These are phyloP conservation scores for Malassezia obtusa DNA, from an alignment of 1,284 basidiomycete species.

Conservation along the genomic window DNA sequence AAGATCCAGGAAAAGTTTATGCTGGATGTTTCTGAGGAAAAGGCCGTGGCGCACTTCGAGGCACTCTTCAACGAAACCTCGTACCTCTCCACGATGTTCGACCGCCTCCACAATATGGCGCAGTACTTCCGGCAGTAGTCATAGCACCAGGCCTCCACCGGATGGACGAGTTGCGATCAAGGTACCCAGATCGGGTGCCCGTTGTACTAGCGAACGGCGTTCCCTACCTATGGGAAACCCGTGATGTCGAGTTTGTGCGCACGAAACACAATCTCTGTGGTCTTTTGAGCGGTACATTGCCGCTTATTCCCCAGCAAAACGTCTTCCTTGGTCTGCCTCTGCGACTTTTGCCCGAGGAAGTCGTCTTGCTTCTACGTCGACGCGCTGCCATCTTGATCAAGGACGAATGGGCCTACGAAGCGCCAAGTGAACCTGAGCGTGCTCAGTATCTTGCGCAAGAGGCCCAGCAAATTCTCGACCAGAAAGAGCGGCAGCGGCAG, in stretches of 20 bases:
- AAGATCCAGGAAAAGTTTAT: constrained; percentile 92
- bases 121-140: constrained; percentile 39
- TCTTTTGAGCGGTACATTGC: constrained; percentile 70
- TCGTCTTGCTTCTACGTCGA: constrained; percentile 70
- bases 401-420: constrained; percentile 58
- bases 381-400: constrained; percentile 70
- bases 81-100: constrained; percentile 78
- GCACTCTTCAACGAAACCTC: constrained; percentile 84
- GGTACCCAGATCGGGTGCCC: constrained; percentile 13
- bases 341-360: constrained; percentile 81
- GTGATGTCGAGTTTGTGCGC: constrained; percentile 12
- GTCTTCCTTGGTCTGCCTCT: constrained; percentile 85
- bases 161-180: constrained; percentile 10
- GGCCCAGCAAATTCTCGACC: constrained; percentile 1
- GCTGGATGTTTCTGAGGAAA: constrained; percentile 61
- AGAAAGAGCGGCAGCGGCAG: constrained; percentile 1
- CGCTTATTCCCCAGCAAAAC: constrained; percentile 91
- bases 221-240: constrained; percentile 8
- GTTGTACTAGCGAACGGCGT: constrained; percentile 11
- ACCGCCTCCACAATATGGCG: constrained; percentile 45
- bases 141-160: neutral
- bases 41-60: constrained; percentile 91
- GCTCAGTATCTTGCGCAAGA: constrained; percentile 5
- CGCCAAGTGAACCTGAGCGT: constrained; percentile 52
- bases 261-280: constrained; percentile 14